phyloP scores from a whole-genome alignment of 441 rosid genomes.

The Brassica balearica region DNA sequence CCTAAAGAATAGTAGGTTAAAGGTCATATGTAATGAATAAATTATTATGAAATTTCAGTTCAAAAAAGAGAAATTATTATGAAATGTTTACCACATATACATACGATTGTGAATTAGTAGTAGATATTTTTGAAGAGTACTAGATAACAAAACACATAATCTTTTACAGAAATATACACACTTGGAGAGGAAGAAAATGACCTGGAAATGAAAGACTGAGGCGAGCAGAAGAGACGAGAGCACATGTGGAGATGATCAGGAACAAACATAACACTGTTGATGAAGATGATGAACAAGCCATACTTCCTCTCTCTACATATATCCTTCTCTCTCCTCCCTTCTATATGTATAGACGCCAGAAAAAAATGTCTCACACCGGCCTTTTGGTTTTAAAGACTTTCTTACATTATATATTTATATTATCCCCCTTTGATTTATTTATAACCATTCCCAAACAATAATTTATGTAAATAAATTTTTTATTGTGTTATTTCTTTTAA shows the following conservation, averaged over 20 bases:
- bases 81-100: neutral
- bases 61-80: neutral
- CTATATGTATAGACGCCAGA: conserved; percentile 14
- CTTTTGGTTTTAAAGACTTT: neutral
- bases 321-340: neutral
- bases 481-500: neutral
- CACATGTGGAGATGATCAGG: conserved; percentile 41
- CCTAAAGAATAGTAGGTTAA: neutral
- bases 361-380: conserved; percentile 29
- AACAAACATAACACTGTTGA: conserved; percentile 43
- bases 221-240: conserved; percentile 52
- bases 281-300: conserved; percentile 44
- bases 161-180: neutral
- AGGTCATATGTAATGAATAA: neutral
- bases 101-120: neutral
- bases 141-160: neutral
- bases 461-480: neutral
- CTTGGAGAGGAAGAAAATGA: conserved; percentile 20
- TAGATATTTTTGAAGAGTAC: neutral
- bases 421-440: neutral
- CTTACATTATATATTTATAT: neutral
- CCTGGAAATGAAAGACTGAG: conserved; percentile 49
- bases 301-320: neutral
- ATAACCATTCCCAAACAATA: neutral
- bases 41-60: neutral